These are phyloP conservation scores for Aethionema arabicum DNA, from an alignment of 345 rosid genomes.

Conservation along the genomic window DNA sequence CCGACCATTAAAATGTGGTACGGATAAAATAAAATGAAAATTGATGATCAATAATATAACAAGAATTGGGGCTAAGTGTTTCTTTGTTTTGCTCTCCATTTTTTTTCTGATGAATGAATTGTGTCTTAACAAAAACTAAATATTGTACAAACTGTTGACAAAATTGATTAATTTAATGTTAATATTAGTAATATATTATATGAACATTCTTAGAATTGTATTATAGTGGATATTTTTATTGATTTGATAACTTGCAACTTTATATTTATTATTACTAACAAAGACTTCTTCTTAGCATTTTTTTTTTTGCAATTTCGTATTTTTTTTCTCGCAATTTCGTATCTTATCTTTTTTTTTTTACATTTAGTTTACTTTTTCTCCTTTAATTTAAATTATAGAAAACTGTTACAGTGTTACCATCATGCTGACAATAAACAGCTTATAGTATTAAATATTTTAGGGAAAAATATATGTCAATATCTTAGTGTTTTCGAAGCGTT, in stretches of 20 bases:
- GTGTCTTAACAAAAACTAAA: slow-evolving; percentile 11
- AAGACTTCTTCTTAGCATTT: background rate
- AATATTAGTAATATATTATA: slow-evolving; percentile 16
- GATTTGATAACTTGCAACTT: background rate
- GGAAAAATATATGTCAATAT: background rate
- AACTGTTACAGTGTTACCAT: background rate
- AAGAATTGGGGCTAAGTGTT: slow-evolving; percentile 7
- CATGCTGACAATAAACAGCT: slow-evolving; percentile 3
- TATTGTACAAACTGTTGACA: slow-evolving; percentile 20
- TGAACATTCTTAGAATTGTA: slow-evolving; percentile 6
- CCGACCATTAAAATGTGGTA: background rate
- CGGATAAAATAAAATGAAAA: background rate
- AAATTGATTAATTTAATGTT: slow-evolving; percentile 25
- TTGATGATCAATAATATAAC: slow-evolving; percentile 12
- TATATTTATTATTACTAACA: slow-evolving; percentile 13
- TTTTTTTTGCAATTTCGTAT: background rate
- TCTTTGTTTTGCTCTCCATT: slow-evolving; percentile 25
- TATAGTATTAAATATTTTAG: background rate
- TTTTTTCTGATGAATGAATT: slow-evolving; percentile 15
- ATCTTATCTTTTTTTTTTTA: background rate
- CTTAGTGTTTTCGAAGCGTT: background rate
- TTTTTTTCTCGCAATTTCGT: background rate
- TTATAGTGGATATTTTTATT: slow-evolving; percentile 10
- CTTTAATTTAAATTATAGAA: background rate
- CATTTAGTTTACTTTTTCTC: slow-evolving; percentile 2